Evolutionary conservation across 441 rosid species (phyloP).

Genomic region (Isatis lusitanica): DNA sequence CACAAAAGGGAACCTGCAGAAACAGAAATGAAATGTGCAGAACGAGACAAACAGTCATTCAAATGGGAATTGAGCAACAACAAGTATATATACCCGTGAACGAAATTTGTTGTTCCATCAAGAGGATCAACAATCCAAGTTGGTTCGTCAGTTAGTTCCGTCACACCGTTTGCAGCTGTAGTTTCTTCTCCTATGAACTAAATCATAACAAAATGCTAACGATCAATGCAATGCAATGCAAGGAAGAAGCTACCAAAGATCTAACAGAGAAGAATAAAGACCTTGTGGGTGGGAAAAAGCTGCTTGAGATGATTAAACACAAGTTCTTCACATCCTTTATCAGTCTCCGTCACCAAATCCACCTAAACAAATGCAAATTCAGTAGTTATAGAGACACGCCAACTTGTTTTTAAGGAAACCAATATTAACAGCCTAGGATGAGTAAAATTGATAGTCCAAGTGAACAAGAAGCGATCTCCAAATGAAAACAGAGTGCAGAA

Average conservation of each 20-base stretch:
- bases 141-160: conserved; percentile 86
- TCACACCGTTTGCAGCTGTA: conserved; percentile 72
- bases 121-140: conserved; percentile 99
- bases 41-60: background rate
- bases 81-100: conserved; percentile 64
- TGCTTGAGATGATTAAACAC: conserved; percentile 76
- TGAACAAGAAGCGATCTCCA: background rate
- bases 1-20: conserved; percentile 75
- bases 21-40: conserved; percentile 5
- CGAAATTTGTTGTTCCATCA: conserved; percentile 97
- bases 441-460: background rate
- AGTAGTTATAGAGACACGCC: background rate
- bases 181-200: conserved; percentile 98
- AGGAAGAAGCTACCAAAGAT: conserved; percentile 5
- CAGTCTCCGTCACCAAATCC: conserved; percentile 96
- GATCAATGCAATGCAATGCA: conserved; percentile 4
- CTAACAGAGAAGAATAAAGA: conserved; percentile 16
- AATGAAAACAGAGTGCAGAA: background rate
- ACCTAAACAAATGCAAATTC: conserved; percentile 47
- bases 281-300: conserved; percentile 74
- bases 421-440: background rate
- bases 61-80: conserved; percentile 2
- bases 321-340: conserved; percentile 92
- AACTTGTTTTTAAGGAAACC: background rate
- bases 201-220: background rate